phyloP scores from a whole-genome alignment of 2,329 filamentous ascomycete species.

The Shiraia bambusicola region DNA sequence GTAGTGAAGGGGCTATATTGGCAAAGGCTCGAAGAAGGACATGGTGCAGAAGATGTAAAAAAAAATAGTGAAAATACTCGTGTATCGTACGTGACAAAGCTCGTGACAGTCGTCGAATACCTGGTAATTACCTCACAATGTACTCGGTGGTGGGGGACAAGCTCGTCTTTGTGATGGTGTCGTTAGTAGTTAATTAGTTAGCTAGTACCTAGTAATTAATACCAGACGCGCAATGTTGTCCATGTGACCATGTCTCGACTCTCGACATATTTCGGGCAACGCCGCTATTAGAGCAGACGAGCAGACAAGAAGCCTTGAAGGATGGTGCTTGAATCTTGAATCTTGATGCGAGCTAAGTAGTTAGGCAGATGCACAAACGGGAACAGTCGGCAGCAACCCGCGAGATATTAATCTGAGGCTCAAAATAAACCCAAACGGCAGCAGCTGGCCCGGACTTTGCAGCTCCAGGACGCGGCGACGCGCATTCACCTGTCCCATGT shows the following conservation, averaged over 20 bases:
- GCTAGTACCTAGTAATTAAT: no score
- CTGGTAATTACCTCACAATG: no score
- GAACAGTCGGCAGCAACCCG: slow-evolving; percentile 24
- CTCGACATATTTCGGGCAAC: neutral
- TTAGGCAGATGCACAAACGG: slow-evolving; percentile 18
- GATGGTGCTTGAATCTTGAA: slow-evolving; percentile 3
- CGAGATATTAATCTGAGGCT: slow-evolving; percentile 17
- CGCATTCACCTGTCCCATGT: slow-evolving; percentile 29
- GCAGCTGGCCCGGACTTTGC: slow-evolving; percentile 15
- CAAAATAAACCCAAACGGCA: slow-evolving; percentile 16
- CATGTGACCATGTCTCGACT: neutral
- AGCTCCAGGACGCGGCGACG: slow-evolving; percentile 16
- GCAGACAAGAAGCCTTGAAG: no score
- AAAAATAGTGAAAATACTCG: no score
- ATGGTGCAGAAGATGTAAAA: no score
- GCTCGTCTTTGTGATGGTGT: no score
- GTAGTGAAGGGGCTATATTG: no score
- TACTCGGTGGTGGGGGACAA: no score
- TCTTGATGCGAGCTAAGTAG: slow-evolving; percentile 16
- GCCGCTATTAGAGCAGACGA: no score
- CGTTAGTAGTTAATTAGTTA: no score
- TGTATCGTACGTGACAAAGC: no score
- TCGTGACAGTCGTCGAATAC: neutral
- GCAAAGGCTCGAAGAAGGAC: neutral
- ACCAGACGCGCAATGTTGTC: neutral